Conservation (phyloP, 352 stramenopile genomes). For the Globisporangium cederbergense region DNA sequence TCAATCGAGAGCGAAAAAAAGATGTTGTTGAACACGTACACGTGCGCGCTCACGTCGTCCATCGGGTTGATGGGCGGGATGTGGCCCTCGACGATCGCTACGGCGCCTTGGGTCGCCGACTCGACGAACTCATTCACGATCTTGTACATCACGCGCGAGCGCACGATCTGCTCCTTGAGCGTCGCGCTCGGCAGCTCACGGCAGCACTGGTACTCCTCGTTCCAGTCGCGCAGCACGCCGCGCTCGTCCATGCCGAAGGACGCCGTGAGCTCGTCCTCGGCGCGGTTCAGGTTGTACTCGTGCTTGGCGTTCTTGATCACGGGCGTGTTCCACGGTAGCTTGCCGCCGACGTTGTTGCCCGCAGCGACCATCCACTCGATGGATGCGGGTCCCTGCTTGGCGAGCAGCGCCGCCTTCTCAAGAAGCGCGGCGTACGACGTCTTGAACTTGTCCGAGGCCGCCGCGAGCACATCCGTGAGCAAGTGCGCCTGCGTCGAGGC, state of each 20-base stretch:
- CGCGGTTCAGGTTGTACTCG: slow-evolving; percentile 77
- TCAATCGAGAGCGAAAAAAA: slow-evolving; percentile 95
- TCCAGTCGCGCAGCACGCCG: slow-evolving; percentile 94
- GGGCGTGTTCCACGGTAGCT: slow-evolving; percentile 80
- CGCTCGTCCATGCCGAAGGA: slow-evolving; percentile 91
- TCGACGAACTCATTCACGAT: slow-evolving; percentile 95
- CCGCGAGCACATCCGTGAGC: slow-evolving; percentile 77
- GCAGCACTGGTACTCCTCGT: slow-evolving; percentile 95
- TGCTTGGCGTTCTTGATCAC: slow-evolving; percentile 35
- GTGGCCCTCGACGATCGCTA: slow-evolving; percentile 93
- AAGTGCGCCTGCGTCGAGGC: slow-evolving; percentile 48
- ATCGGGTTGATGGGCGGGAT: slow-evolving; percentile 96
- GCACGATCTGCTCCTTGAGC: slow-evolving; percentile 89
- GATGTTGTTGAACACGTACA: slow-evolving; percentile 98
- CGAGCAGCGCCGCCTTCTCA: slow-evolving; percentile 67
- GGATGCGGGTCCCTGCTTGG: slow-evolving; percentile 71
- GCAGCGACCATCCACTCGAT: slow-evolving; percentile 87
- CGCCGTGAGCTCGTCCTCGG: slow-evolving; percentile 88
- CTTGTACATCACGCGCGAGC: slow-evolving; percentile 93
- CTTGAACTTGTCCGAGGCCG: slow-evolving; percentile 71
- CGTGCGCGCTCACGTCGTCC: slow-evolving; percentile 89
- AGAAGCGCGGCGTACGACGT: slow-evolving; percentile 71
- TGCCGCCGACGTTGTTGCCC: slow-evolving; percentile 67
- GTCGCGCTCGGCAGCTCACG: slow-evolving; percentile 73
- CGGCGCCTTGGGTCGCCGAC: slow-evolving; percentile 80